Percentiles rank a stretch among this genome's conserved stretches.
phyloP scores from a whole-genome alignment of 257 asterid genomes.

The Jacaranda mimosifolia region DNA sequence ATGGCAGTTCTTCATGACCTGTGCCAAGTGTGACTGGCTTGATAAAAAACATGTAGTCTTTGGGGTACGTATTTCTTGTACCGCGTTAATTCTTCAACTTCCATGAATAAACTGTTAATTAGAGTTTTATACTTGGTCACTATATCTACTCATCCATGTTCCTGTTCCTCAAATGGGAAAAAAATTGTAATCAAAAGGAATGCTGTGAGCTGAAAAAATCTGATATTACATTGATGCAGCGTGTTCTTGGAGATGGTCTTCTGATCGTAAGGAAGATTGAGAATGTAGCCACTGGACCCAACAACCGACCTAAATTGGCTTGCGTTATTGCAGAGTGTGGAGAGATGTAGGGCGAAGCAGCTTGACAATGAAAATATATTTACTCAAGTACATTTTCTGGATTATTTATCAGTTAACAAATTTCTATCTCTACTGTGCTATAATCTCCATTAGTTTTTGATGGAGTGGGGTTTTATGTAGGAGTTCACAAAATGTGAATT shows the following conservation, averaged over 20 bases:
- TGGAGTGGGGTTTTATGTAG: too few relatives aligned
- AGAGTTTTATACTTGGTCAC: too few relatives aligned
- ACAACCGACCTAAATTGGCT: conserved; percentile 70
- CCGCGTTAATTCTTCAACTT: neutral
- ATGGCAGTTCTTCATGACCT: conserved; percentile 75
- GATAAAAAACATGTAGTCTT: conserved; percentile 84
- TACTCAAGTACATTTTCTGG: too few relatives aligned
- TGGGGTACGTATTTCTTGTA: conserved; percentile 61
- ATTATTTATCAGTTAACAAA: too few relatives aligned
- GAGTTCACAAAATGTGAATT: too few relatives aligned
- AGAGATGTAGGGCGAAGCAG: conserved; percentile 66
- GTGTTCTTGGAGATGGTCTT: conserved; percentile 83
- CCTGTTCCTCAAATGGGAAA: neutral
- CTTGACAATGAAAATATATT: too few relatives aligned
- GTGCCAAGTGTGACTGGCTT: conserved; percentile 89
- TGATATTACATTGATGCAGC: conserved; percentile 46
- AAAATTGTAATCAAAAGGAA: neutral
- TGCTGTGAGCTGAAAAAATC: neutral
- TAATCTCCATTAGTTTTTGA: too few relatives aligned
- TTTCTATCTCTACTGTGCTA: too few relatives aligned
- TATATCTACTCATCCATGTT: neutral
- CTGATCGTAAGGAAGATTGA: conserved; percentile 75
- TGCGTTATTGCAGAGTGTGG: conserved; percentile 80
- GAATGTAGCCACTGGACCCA: conserved; percentile 82
- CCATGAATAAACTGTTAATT: neutral